Evolutionary conservation across 768 basidiomycete species (phyloP).

Genomic region (Lactarius trivialis): DNA sequence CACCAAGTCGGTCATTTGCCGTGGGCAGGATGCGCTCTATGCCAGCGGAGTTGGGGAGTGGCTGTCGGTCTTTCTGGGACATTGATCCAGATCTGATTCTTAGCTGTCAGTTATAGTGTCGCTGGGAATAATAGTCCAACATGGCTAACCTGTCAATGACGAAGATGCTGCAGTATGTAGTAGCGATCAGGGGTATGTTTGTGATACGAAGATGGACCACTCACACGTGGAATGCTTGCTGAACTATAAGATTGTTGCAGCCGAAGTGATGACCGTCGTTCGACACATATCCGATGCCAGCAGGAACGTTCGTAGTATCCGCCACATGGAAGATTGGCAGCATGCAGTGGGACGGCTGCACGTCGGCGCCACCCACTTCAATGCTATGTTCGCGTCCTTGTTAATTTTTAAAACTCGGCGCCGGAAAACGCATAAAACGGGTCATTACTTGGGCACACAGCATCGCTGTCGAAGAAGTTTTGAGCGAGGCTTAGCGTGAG

Average conservation of each 20-base stretch:
- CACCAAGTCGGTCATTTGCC: conserved; percentile 47
- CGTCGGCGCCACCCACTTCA: conserved; percentile 22
- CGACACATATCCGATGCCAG: conserved; percentile 43
- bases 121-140: conserved; percentile 31
- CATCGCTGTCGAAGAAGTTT: conserved; percentile 33
- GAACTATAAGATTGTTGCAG: conserved; percentile 48
- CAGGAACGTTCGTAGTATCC: conserved; percentile 27
- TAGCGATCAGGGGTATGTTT: background rate
- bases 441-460: conserved; percentile 42
- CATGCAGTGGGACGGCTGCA: conserved; percentile 48
- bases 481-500: background rate
- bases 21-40: conserved; percentile 33
- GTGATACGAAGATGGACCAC: conserved; percentile 22
- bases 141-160: conserved; percentile 46
- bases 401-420: background rate
- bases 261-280: conserved; percentile 49
- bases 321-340: conserved; percentile 47
- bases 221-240: conserved; percentile 56
- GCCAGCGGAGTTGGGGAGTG: conserved; percentile 39
- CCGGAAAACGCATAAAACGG: no score
- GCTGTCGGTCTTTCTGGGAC: conserved; percentile 35
- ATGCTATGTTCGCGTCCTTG: conserved; percentile 47
- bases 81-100: conserved; percentile 48
- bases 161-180: conserved; percentile 34
- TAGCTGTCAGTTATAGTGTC: conserved; percentile 20